These are phyloP conservation scores for Scytalidium lignicola DNA, from an alignment of 2,329 filamentous ascomycete species.

Conservation along the genomic window DNA sequence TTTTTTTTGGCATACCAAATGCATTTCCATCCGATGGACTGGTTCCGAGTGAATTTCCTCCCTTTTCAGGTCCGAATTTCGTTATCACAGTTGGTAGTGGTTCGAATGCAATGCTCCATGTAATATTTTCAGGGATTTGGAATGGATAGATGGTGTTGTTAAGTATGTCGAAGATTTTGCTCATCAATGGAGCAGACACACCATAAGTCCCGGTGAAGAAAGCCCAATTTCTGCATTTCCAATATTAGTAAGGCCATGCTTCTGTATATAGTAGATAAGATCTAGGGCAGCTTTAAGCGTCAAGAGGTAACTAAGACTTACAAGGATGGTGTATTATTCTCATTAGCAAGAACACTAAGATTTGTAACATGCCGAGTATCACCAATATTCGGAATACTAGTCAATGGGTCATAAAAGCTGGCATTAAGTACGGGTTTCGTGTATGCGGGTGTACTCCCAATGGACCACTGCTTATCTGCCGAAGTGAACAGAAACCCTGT, in stretches of 20 bases:
- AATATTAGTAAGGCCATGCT: neutral
- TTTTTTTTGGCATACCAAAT: neutral
- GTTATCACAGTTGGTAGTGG: slow-evolving; percentile 6
- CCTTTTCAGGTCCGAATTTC: slow-evolving; percentile 3
- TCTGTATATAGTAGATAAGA: neutral
- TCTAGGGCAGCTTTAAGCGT: too few species aligned
- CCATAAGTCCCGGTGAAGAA: slow-evolving; percentile 4
- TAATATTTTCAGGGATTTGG: neutral
- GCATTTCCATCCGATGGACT: slow-evolving; percentile 4
- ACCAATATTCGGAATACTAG: neutral
- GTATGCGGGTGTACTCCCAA: slow-evolving; percentile 3
- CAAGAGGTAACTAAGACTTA: neutral
- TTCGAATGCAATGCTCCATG: slow-evolving; percentile 5
- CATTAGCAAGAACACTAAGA: neutral
- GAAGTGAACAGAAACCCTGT: slow-evolving; percentile 1
- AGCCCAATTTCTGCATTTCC: neutral
- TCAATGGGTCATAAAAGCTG: slow-evolving; percentile 1
- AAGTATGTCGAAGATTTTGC: slow-evolving; percentile 4
- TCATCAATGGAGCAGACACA: neutral
- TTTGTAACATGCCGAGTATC: slow-evolving; percentile 1
- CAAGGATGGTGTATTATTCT: neutral
- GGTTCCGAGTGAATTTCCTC: slow-evolving; percentile 6
- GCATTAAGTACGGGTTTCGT: slow-evolving; percentile 4
- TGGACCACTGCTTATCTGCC: slow-evolving; percentile 4
- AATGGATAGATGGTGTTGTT: slow-evolving; percentile 3